phyloP scores from a whole-genome alignment of 2,329 filamentous ascomycete species.

The Epichloe hybrida region DNA sequence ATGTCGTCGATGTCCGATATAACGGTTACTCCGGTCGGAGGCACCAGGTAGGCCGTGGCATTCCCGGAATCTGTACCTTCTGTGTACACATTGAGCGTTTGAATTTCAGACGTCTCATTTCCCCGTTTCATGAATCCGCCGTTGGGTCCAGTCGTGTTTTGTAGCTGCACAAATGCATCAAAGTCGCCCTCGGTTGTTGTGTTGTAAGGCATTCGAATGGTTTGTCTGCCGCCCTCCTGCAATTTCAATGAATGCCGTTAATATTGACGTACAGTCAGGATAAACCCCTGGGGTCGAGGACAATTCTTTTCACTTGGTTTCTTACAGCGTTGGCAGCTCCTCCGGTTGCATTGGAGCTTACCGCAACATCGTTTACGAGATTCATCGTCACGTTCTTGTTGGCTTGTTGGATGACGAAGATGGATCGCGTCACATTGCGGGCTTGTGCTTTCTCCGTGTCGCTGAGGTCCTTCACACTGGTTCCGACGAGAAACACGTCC shows the following conservation, averaged over 20 bases:
- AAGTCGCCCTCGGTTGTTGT: conserved; percentile 61
- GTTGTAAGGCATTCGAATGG: conserved; percentile 47
- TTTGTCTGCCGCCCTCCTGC: conserved; percentile 44
- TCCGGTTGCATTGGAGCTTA: conserved; percentile 40
- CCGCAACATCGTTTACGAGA: conserved; percentile 31
- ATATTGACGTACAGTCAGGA: neutral
- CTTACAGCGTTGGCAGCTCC: conserved; percentile 34
- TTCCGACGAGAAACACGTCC: conserved; percentile 56
- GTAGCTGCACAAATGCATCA: conserved; percentile 53
- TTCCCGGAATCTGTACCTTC: conserved; percentile 55
- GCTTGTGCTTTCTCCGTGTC: conserved; percentile 49
- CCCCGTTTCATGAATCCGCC: conserved; percentile 42
- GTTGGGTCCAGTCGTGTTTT: conserved; percentile 37
- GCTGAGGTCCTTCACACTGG: conserved; percentile 45
- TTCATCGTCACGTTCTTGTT: conserved; percentile 50
- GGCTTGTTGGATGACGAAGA: conserved; percentile 63
- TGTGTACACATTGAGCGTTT: conserved; percentile 55
- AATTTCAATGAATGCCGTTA: neutral
- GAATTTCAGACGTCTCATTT: conserved; percentile 49
- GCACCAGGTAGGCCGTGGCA: conserved; percentile 63
- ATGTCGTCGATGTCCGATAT: conserved; percentile 73
- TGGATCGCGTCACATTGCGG: conserved; percentile 57
- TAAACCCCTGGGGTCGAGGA: too few species aligned
- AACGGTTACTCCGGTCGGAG: conserved; percentile 54
- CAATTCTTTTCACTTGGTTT: neutral